phyloP scores from a whole-genome alignment of 83 land plant genomes.

The Thuja plicata region DNA sequence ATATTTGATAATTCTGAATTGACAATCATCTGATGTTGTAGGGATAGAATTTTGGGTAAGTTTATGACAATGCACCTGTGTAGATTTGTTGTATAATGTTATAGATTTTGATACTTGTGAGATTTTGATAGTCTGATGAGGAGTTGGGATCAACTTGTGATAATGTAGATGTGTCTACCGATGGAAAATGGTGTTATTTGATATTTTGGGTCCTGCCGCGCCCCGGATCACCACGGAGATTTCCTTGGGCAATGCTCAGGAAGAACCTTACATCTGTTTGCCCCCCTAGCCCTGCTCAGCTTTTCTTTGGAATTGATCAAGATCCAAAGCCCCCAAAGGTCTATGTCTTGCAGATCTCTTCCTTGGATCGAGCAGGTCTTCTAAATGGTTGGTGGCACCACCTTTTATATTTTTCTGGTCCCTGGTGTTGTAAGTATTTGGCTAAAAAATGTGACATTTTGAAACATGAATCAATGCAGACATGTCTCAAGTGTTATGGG shows the following conservation, averaged over 20 bases:
- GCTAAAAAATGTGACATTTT: not conserved
- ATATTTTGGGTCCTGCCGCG: slow-evolving; percentile 72
- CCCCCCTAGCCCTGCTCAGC: slow-evolving; percentile 39
- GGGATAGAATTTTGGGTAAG: not conserved
- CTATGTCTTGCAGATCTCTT: slow-evolving; percentile 49
- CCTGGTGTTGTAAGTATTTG: not conserved
- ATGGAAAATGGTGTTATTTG: slow-evolving; percentile 89
- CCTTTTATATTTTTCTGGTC: not conserved
- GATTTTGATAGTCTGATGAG: not conserved
- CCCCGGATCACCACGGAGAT: slow-evolving; percentile 20
- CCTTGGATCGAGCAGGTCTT: slow-evolving; percentile 51
- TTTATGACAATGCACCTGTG: not conserved
- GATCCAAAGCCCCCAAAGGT: slow-evolving; percentile 39
- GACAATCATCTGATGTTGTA: not conserved
- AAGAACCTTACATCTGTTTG: slow-evolving; percentile 46
- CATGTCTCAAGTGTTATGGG: slow-evolving; percentile 29
- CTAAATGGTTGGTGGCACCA: slow-evolving; percentile 41
- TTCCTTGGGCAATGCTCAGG: slow-evolving; percentile 57
- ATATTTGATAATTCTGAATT: not conserved
- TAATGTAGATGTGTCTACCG: slow-evolving; percentile 65
- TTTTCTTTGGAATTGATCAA: slow-evolving; percentile 23
- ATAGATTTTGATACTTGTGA: not conserved
- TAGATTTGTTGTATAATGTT: not conserved
- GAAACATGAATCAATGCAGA: not conserved
- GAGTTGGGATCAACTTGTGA: not conserved